Evolutionary conservation across 2,329 filamentous ascomycete genomes (phyloP), one percentile per base, ranked within the genome.

Genomic region (Fusarium acutatum): DNA sequence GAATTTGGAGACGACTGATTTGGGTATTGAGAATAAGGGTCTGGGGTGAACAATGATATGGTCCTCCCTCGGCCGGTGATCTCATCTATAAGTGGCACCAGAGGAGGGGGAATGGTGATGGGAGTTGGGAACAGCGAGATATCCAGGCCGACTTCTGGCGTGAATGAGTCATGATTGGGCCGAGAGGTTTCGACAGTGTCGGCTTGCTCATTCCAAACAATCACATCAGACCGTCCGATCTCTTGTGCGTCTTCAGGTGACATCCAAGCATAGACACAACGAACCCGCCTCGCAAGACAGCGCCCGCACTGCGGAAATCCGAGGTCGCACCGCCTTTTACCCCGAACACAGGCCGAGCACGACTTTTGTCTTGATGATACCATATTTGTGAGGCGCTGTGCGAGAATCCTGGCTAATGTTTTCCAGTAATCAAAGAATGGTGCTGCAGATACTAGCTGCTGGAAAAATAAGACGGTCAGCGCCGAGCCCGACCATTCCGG

Each of bases 161-260:
- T 3, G 12, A 20, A 13, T 1, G 8, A 14, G 1, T 32, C 28
- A 0, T 24, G 22, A 5, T 14, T 14, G 22, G 22, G 0, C 4
- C 2, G 22, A 9, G 8, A 14, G 5, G 22, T 2, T 24, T 5
- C 4, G 7, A 15, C 2, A 18, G 3, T 32, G 22, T 14, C 22
- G 7, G 6, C 0, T 20, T 3, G 8, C 3, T 10, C 11, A 24
- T 14, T 6, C 22, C 30, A 50, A 50, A 20, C 3, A 20, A 5
- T 11, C 2, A 34, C 8, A 20, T 11, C 22, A 20, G 46, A 30
- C 0, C 7, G 9, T n/a, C 7, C 5, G 1, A 6, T 17, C 26
- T 30, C 20, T 9, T 47, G 44, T 5, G 3, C 7, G 3, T 32
- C 46, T 4, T 50, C 22, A 5, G 30, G 30, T 24, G 17, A 34